Percentiles rank a stretch among this genome's conserved stretches.
Evolutionary conservation across 2,329 filamentous ascomycete species (phyloP).

Genomic region (Phaeophleospora eucalypticola): DNA sequence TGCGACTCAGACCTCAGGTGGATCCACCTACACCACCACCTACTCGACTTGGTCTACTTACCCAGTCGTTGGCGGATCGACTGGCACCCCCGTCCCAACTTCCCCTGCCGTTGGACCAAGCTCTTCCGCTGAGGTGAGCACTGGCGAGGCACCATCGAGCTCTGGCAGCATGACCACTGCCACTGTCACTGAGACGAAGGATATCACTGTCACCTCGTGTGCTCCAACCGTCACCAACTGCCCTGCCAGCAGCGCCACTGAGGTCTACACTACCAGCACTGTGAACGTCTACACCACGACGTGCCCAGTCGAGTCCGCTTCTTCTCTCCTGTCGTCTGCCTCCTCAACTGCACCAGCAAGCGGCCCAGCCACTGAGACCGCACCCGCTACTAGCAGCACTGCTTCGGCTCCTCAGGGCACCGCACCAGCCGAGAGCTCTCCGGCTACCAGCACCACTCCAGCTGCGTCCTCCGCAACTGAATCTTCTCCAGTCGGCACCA

Average conservation of each 20-base stretch:
- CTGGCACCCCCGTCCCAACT: neutral
- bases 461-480: conserved; percentile 2
- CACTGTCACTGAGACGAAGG: conserved; percentile 19
- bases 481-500: neutral
- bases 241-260: conserved; percentile 16
- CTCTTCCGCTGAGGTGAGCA: conserved; percentile 1
- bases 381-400: conserved; percentile 1
- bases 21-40: conserved; percentile 9
- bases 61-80: neutral
- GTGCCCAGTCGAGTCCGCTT: conserved; percentile 19
- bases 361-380: neutral
- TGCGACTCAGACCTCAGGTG: conserved; percentile 10
- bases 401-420: conserved; percentile 5
- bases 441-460: neutral
- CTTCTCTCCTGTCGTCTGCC: conserved; percentile 14
- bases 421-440: conserved; percentile 1
- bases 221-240: conserved; percentile 17
- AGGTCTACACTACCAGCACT: conserved; percentile 19
- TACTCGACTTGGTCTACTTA: conserved; percentile 14
- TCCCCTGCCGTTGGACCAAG: neutral
- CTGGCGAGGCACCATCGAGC: conserved; percentile 5
- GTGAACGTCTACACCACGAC: conserved; percentile 23
- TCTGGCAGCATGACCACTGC: conserved; percentile 17
- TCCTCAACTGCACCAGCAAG: conserved; percentile 1
- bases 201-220: conserved; percentile 22